Evolutionary conservation across 2,329 filamentous ascomycete species (phyloP), one percentile per base, ranked within the genome.

Genomic region (Penicillium sp.): DNA sequence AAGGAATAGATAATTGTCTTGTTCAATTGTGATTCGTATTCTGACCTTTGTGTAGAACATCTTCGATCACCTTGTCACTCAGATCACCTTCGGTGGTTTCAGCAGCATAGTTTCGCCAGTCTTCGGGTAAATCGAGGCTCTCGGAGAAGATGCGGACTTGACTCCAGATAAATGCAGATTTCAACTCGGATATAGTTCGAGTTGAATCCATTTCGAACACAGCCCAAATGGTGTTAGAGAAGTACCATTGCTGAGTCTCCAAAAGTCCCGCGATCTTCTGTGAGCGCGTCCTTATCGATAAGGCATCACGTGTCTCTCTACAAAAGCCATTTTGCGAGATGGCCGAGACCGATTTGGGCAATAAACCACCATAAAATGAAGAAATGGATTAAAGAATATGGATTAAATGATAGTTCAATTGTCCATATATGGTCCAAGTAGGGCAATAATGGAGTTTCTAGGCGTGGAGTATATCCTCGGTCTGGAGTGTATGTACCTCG

Each of bases 61-160:
- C 80, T 47, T 78, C 77, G 55, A 83, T 73, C 17, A 77, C 75
- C 61, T 79, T 80, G 51, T 81, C 77, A 52, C 76, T 77, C 31
- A 83, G 66, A 31, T 78, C 78, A 33, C 73, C 76, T 55, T 80
- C 75, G 12, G 75, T 70, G 17, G 76, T 73, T 50, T 78, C 75
- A 19, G 70, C 56, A 27, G 70, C 72, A 68, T 77, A 75, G 5
- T 77, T 74, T 55, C 75, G 75, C 73, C 82, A 80, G 59, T 77
- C 73, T 55, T 79, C 75, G 4, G 80, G 78, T 5, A 78, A 76
- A 48, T 77, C 69, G 17, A 84, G 76, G 17, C 73, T 74, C 55
- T 79, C 76, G 2, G 80, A 81, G 4, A 85, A 72, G 21, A 82
- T 77, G 8, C 82, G 81, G 57, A 83, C 78, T 59, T 83, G 81